Evolutionary conservation across 2,329 filamentous ascomycete genomes (phyloP), one percentile per base, ranked within the genome.

Genomic region (Fusarium sacchari): DNA sequence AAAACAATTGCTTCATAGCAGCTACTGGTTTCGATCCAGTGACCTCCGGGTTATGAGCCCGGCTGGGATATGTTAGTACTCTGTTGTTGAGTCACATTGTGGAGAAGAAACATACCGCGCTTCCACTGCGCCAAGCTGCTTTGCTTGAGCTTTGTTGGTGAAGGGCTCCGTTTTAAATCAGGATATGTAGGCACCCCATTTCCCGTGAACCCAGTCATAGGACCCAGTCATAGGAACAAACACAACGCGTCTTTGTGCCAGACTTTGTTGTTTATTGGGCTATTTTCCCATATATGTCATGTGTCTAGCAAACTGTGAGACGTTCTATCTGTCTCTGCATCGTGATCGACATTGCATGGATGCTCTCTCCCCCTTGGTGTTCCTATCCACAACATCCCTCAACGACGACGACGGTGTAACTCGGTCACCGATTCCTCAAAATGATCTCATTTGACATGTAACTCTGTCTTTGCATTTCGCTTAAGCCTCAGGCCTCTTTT

Each of bases 81-180:
- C 37, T 67, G 62, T 12, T 20, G 17, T 53, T 39, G 39, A 40
- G 43, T 67, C 30, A 22, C 13, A 8, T 36, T 8, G 62, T 67
- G 63, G 63, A 67, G 62, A 46, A 40, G 26, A 67, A 42, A 67
- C 64, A 67, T 67, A 67, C 64, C 64, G 64, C 64, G 64, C 64
- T 67, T 67, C 64, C 64, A 67, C 64, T 67, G 64, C 64, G 64
- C 64, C 64, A 67, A 67, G 64, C 64, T 67, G 64, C 64, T 67
- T 67, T 67, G 30, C 55, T 42, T 53, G 55, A 67, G 63, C 64
- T 46, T 61, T 67, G 46, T 61, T 61, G 63, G 8, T 36, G 4
- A 5, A 8, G 4, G 6, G 22, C 17, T 50, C 1, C 5, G 1
- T 20, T 26, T 32, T 28, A 18, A 18, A 37, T 37, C n/a, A 6